phyloP scores from a whole-genome alignment of 148 eudicot species.

The Rhododendron williamsianum region DNA sequence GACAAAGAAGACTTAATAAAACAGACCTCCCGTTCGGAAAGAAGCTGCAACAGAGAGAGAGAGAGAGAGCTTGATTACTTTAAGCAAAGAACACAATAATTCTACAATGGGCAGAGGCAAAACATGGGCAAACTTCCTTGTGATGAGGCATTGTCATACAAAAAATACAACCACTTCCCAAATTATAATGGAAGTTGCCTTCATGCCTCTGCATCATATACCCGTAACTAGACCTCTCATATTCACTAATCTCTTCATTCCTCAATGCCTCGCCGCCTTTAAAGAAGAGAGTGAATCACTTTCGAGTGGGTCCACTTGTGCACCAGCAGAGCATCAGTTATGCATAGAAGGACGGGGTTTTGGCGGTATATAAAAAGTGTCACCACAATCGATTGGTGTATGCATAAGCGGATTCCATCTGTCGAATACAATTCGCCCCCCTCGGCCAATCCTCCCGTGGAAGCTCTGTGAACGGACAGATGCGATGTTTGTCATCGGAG shows the following conservation, averaged over 20 bases:
- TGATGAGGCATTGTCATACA: neutral
- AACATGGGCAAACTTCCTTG: neutral
- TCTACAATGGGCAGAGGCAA: constrained; percentile 19
- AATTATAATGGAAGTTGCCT: neutral
- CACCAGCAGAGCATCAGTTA: neutral
- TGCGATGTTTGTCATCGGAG: constrained; percentile 27
- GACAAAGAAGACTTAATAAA: neutral
- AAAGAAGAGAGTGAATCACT: neutral
- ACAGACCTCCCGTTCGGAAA: too few species aligned
- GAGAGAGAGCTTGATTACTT: neutral
- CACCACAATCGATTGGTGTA: constrained; percentile 49
- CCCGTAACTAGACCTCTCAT: constrained; percentile 1
- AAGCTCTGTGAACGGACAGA: constrained; percentile 33
- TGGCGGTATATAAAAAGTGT: constrained; percentile 51
- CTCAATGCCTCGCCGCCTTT: neutral
- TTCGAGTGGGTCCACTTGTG: neutral
- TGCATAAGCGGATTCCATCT: constrained; percentile 88
- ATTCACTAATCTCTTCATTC: neutral
- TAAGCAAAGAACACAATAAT: constrained; percentile 4
- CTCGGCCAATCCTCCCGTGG: constrained; percentile 90
- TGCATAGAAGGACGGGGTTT: constrained; percentile 42
- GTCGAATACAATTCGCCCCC: constrained; percentile 88
- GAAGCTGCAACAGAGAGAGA: neutral
- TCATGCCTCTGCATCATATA: constrained; percentile 3
- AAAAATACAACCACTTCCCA: constrained; percentile 9